phyloP scores from a whole-genome alignment of 148 eudicot species.

The Mesembryanthemum crystallinum region DNA sequence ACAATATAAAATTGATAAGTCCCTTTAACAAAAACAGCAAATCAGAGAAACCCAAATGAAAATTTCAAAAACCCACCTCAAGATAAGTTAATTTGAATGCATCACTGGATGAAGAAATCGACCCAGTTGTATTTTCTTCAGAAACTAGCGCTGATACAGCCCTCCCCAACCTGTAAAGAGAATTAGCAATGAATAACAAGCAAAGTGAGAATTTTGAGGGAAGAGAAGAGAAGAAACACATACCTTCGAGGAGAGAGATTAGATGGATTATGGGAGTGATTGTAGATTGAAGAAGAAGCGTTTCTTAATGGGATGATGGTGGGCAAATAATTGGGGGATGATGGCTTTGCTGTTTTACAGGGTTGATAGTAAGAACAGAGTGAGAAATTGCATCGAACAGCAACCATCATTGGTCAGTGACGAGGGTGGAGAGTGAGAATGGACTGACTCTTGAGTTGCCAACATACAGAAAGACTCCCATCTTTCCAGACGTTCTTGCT shows the following conservation, averaged over 20 bases:
- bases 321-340: not conserved
- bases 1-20: not conserved
- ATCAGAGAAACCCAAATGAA: not conserved
- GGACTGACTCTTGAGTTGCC: not conserved
- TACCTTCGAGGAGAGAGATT: constrained; percentile 40
- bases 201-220: not conserved
- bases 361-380: constrained; percentile 27
- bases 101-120: constrained; percentile 40
- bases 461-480: not conserved
- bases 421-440: not conserved
- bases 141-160: constrained; percentile 56
- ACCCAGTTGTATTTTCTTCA: constrained; percentile 51
- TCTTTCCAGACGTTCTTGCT: not conserved
- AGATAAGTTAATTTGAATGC: constrained; percentile 75
- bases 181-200: not conserved
- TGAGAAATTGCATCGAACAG: constrained; percentile 34
- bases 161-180: constrained; percentile 29
- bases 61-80: constrained; percentile 55
- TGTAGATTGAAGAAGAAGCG: constrained; percentile 16
- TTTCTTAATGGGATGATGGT: not conserved
- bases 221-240: not conserved
- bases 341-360: constrained; percentile 23
- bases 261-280: constrained; percentile 1
- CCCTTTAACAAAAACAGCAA: not conserved
- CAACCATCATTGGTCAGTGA: constrained; percentile 26